Evolutionary conservation across 805 yeast species (phyloP).

Genomic region (Hanseniaspora meyeri): DNA sequence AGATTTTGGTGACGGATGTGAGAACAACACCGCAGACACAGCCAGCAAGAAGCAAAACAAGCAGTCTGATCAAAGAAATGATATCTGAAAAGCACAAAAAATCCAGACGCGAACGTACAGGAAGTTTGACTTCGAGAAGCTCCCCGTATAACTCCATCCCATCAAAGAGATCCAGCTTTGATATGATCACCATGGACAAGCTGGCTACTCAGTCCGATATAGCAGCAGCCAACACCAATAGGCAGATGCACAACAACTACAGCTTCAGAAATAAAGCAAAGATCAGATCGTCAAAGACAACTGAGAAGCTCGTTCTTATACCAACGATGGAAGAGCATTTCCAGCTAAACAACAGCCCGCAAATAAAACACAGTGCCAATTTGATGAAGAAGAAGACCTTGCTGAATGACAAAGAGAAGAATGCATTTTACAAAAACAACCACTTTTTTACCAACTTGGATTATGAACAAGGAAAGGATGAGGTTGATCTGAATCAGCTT

Average conservation of each 20-base stretch:
- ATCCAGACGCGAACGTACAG: background rate
- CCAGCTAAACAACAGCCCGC: slow-evolving; percentile 15
- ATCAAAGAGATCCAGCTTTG: slow-evolving; percentile 8
- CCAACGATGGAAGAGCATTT: slow-evolving; percentile 33
- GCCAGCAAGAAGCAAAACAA: background rate
- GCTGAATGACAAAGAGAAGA: background rate
- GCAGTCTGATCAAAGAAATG: slow-evolving; percentile 8
- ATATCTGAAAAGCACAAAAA: slow-evolving; percentile 4
- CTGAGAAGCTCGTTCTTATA: slow-evolving; percentile 74
- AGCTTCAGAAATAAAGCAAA: slow-evolving; percentile 21
- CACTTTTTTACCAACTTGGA: slow-evolving; percentile 26
- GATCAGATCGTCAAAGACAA: slow-evolving; percentile 71
- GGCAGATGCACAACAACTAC: slow-evolving; percentile 1
- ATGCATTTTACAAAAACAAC: background rate
- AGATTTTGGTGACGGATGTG: slow-evolving; percentile 8
- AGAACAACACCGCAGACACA: background rate
- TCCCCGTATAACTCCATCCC: background rate
- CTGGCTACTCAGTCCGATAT: slow-evolving; percentile 20
- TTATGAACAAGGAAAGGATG: slow-evolving; percentile 43
- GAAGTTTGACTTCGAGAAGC: background rate
- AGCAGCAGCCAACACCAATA: slow-evolving; percentile 32
- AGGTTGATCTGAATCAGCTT: slow-evolving; percentile 12
- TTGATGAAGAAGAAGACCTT: background rate
- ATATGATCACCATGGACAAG: slow-evolving; percentile 15
- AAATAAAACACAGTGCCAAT: background rate